These are phyloP conservation scores for Penicillium sp. DNA, from an alignment of 2,329 filamentous ascomycete species.

Conservation along the genomic window DNA sequence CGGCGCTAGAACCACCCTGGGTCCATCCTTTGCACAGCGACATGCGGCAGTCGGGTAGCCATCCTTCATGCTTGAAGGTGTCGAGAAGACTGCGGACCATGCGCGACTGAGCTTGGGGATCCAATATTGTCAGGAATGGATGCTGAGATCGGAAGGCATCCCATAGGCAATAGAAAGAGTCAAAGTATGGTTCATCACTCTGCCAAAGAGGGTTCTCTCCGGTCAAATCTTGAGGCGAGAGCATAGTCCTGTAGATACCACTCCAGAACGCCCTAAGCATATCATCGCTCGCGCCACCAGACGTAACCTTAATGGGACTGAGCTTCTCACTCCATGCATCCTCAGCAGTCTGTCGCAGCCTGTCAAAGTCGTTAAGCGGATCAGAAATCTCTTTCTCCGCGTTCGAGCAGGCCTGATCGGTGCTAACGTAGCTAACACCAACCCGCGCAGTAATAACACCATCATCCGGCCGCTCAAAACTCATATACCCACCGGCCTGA, in stretches of 20 bases:
- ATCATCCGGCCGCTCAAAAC: slow-evolving; percentile 49
- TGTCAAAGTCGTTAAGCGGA: slow-evolving; percentile 44
- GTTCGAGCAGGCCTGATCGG: slow-evolving; percentile 58
- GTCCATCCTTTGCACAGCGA: slow-evolving; percentile 31
- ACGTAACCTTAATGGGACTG: slow-evolving; percentile 51
- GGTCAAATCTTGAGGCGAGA: slow-evolving; percentile 65
- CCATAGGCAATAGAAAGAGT: slow-evolving; percentile 56
- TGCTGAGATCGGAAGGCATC: slow-evolving; percentile 22
- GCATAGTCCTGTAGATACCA: slow-evolving; percentile 63
- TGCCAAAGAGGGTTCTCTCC: slow-evolving; percentile 64
- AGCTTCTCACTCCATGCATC: slow-evolving; percentile 57
- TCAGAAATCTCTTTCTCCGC: slow-evolving; percentile 60
- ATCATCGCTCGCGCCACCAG: slow-evolving; percentile 48
- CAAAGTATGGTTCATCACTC: slow-evolving; percentile 61
- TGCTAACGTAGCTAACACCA: slow-evolving; percentile 62
- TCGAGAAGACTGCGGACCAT: slow-evolving; percentile 30
- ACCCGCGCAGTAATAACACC: slow-evolving; percentile 56
- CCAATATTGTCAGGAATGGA: slow-evolving; percentile 27
- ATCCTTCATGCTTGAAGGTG: slow-evolving; percentile 29
- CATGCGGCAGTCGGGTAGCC: slow-evolving; percentile 32
- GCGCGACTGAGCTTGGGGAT: slow-evolving; percentile 23
- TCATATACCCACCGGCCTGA: slow-evolving; percentile 58
- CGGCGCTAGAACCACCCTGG: slow-evolving; percentile 50
- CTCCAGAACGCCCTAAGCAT: slow-evolving; percentile 59
- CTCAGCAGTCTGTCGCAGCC: slow-evolving; percentile 42